Percentiles rank a stretch among this genome's conserved stretches.
Conservation (phyloP, 2,329 filamentous ascomycete species). For the Talaromyces sp. region DNA sequence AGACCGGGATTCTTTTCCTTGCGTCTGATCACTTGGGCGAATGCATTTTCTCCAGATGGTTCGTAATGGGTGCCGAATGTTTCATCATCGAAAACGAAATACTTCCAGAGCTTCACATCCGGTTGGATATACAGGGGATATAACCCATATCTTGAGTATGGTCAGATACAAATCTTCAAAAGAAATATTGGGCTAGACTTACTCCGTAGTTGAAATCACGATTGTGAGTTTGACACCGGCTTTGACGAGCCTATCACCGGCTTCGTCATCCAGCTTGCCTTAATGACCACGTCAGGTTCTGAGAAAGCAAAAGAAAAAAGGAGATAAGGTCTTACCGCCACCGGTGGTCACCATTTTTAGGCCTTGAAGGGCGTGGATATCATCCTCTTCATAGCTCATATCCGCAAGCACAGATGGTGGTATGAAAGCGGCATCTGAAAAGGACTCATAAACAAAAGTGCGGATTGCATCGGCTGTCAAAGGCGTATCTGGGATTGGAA, state of each 20-base stretch:
- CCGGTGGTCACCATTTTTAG: slow-evolving; percentile 22
- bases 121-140: background rate
- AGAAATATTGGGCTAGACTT: background rate
- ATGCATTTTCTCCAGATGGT: background rate
- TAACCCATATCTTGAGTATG: background rate
- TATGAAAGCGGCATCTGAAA: slow-evolving; percentile 29
- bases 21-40: background rate
- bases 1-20: background rate
- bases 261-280: background rate
- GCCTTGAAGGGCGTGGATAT: slow-evolving; percentile 32
- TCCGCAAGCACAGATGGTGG: slow-evolving; percentile 47
- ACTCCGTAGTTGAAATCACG: background rate
- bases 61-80: background rate
- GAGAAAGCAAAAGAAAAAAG: background rate
- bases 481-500: background rate
- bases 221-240: background rate
- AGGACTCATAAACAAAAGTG: slow-evolving; percentile 26
- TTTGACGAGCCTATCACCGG: background rate
- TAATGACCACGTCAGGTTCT: background rate
- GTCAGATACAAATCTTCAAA: background rate
- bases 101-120: background rate
- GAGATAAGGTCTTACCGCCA: background rate
- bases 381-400: slow-evolving; percentile 35
- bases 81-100: background rate
- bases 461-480: background rate